Evolutionary conservation across 805 yeast genomes (phyloP), one percentile per base, ranked within the genome.

Genomic region (Teunomyces stri): DNA sequence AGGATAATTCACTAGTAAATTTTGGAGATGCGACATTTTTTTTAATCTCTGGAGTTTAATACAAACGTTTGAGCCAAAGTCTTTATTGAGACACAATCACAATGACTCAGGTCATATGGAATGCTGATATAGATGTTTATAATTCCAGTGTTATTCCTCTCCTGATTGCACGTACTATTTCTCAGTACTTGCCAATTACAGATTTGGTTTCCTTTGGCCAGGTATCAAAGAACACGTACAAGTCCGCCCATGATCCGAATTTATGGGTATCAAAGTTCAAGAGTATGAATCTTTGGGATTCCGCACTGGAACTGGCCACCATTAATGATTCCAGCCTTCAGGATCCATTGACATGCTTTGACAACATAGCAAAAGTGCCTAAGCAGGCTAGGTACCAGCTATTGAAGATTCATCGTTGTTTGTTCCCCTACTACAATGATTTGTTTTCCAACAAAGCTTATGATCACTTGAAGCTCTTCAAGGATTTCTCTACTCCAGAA

Each of bases 31-130:
- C 40, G 40, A 42, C 30, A 25, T 31, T 37, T 36, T 25, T 12
- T 21, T 20, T 21, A 38, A 15, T 21, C 16, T 16, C 33, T 30
- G 33, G 44, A 31, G 36, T 30, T n/a, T 6, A 18, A 4, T 9
- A 20, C 28, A 31, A 31, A 42, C 21, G n/a, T 31, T 29, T 27
- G 12, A 38, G 22, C 16, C 18, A 11, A 16, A n/a, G n/a, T n/a
- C 33, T 21, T 27, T 25, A 29, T 15, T 10, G 21, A 12, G 6
- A 20, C 16, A 12, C 30, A 22, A 40, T n/a, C 30, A 40, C 16
- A 30, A 72, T 72, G 78, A 70, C 78, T 12, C 74, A 68, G 50
- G 76, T 72, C 45, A 61, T 72, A 48, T 72, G 78, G 78, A 72
- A 72, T 55, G 53, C 72, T 15, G 78, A 72, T 56, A 72, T 72